Percentiles rank a stretch among this genome's conserved stretches.
Conservation (phyloP, 163 green algal species). For the Scenedesmus sp. region DNA sequence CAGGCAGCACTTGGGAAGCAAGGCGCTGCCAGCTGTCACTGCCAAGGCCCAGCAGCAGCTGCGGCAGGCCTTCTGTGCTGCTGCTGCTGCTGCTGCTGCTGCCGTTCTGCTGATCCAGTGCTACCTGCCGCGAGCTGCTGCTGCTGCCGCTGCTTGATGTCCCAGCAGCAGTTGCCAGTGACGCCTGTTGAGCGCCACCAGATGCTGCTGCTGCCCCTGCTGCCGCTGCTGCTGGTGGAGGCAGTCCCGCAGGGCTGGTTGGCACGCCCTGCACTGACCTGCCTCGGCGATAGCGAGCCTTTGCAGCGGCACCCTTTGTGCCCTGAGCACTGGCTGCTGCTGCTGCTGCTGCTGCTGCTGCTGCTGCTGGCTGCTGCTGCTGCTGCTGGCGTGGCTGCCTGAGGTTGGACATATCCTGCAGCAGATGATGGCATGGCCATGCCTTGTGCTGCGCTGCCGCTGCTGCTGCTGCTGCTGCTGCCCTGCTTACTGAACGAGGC, state of each 20-base stretch:
- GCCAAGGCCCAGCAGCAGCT: not conserved
- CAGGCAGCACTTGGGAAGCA: not conserved
- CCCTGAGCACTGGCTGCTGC: no score
- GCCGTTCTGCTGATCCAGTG: not conserved
- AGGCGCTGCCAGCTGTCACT: constrained; percentile 11
- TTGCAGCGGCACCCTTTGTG: not conserved
- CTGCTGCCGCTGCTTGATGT: not conserved
- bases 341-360: not conserved
- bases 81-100: not conserved
- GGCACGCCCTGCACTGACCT: not conserved
- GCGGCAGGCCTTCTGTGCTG: not conserved
- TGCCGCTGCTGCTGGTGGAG: not conserved
- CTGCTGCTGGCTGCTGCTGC: not conserved
- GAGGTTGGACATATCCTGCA: not conserved
- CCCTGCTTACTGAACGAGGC: not conserved
- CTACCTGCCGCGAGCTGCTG: not conserved
- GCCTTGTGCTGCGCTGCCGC: no score
- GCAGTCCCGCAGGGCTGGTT: not conserved
- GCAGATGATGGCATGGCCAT: not conserved
- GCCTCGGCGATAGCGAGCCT: not conserved
- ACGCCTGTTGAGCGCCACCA: not conserved
- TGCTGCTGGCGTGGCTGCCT: no score
- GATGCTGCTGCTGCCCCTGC: not conserved
- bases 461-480: not conserved
- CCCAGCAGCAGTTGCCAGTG: not conserved